Percentiles rank a stretch among this genome's conserved stretches.
Conservation (phyloP, 768 basidiomycete genomes). For the Chiua virens region DNA sequence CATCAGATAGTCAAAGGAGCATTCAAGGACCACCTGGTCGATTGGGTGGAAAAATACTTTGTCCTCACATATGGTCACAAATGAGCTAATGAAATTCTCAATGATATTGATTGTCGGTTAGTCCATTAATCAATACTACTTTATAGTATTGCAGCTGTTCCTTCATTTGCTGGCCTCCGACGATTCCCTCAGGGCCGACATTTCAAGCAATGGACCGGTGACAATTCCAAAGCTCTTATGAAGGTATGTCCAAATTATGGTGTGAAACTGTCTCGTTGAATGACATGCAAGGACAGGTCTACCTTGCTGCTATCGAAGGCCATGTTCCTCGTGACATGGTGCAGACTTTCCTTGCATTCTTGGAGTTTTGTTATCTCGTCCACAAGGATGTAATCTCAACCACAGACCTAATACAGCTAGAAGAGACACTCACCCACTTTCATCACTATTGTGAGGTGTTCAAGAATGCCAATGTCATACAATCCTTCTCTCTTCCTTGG, state of each 20-base stretch:
- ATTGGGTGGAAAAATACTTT: not conserved
- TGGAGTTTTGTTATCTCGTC: constrained; percentile 36
- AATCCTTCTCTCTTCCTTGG: constrained; percentile 25
- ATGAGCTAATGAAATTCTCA: constrained; percentile 18
- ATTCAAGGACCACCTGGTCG: not conserved
- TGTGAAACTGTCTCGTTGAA: too few species aligned
- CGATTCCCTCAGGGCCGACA: constrained; percentile 30
- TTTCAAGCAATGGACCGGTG: constrained; percentile 39
- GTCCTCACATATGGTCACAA: not conserved
- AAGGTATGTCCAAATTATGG: constrained; percentile 22
- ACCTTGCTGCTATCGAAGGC: constrained; percentile 26
- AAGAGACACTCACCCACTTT: constrained; percentile 16
- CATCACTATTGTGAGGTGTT: constrained; percentile 23
- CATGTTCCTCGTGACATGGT: constrained; percentile 21
- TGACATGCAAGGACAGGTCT: constrained; percentile 16
- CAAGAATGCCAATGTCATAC: constrained; percentile 8
- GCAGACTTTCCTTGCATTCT: constrained; percentile 14
- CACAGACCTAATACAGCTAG: constrained; percentile 8
- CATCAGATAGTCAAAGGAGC: not conserved
- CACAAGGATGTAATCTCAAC: constrained; percentile 10
- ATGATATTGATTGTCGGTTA: constrained; percentile 32
- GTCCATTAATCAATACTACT: too few species aligned
- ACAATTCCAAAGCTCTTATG: constrained; percentile 39
- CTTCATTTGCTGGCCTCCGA: constrained; percentile 26
- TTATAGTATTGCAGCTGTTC: constrained; percentile 27